phyloP scores from a whole-genome alignment of 768 basidiomycete genomes.

The Lactarius hengduanensis region DNA sequence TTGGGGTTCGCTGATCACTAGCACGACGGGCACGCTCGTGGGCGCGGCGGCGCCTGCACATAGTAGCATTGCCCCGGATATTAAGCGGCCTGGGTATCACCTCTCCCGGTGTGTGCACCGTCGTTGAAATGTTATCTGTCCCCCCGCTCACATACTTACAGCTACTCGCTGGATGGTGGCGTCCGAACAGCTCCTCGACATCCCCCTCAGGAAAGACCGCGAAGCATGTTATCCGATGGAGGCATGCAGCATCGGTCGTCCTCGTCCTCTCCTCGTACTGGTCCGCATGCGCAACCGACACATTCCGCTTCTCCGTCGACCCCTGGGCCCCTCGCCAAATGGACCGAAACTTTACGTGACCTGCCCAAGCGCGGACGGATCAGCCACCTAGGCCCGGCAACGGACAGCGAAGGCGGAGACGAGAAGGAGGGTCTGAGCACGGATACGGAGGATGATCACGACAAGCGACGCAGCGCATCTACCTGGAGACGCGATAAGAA shows the following conservation, averaged over 20 bases:
- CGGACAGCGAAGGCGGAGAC: conserved; percentile 35
- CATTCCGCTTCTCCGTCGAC: neutral
- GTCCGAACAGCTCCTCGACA: conserved; percentile 17
- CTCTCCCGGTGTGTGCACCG: conserved; percentile 52
- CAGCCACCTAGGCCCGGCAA: conserved; percentile 32
- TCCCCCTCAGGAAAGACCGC: conserved; percentile 10
- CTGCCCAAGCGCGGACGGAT: conserved; percentile 37
- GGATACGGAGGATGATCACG: conserved; percentile 27
- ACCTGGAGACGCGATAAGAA: conserved; percentile 42
- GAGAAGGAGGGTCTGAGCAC: conserved; percentile 29
- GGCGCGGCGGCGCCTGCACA: conserved; percentile 57
- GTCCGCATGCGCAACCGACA: neutral
- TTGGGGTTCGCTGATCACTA: conserved; percentile 68
- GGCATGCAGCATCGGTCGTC: conserved; percentile 1
- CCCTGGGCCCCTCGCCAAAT: conserved; percentile 30
- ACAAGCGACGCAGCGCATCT: conserved; percentile 30
- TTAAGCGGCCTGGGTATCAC: conserved; percentile 62
- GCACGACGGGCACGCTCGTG: conserved; percentile 56
- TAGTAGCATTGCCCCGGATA: conserved; percentile 53
- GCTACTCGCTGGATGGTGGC: conserved; percentile 34
- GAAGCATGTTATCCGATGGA: conserved; percentile 27
- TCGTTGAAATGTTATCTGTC: neutral
- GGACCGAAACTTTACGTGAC: conserved; percentile 43
- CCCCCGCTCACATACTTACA: conserved; percentile 16
- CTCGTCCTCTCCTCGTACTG: neutral